Evolutionary conservation across 1,284 basidiomycete genomes (phyloP).

Genomic region (Rhodotorula sp.): DNA sequence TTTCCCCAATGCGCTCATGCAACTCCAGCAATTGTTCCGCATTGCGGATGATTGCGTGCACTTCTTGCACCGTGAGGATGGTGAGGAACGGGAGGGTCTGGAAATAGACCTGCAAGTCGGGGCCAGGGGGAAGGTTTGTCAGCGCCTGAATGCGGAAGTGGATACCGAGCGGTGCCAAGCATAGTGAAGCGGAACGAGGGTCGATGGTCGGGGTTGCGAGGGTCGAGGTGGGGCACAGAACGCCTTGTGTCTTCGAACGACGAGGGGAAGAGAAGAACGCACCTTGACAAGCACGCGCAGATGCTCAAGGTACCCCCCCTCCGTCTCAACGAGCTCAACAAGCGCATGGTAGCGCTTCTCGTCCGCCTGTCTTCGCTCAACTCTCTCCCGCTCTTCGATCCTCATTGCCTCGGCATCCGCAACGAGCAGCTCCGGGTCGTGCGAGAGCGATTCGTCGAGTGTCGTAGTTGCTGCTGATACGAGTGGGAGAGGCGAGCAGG

Average conservation of each 20-base stretch:
- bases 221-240: neutral
- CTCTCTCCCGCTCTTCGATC: neutral
- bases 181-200: neutral
- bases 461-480: no score
- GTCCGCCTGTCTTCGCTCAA: neutral
- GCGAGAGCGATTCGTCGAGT: neutral
- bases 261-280: conserved; percentile 41
- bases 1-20: conserved; percentile 62
- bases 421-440: conserved; percentile 4
- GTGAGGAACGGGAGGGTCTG: conserved; percentile 52
- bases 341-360: conserved; percentile 60
- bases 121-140: neutral
- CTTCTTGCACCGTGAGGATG: conserved; percentile 47
- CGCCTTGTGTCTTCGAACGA: neutral
- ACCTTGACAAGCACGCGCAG: conserved; percentile 71
- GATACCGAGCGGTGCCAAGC: neutral
- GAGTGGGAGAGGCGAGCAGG: neutral
- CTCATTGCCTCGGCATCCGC: neutral
- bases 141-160: neutral
- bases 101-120: conserved; percentile 49
- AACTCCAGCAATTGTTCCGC: conserved; percentile 68
- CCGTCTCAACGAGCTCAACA: conserved; percentile 75
- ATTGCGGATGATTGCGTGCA: conserved; percentile 62
- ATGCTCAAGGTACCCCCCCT: conserved; percentile 74
- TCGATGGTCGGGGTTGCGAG: neutral